Conservation (phyloP, 129 eudicot genomes). For the Chrysanthemum makinoi region DNA sequence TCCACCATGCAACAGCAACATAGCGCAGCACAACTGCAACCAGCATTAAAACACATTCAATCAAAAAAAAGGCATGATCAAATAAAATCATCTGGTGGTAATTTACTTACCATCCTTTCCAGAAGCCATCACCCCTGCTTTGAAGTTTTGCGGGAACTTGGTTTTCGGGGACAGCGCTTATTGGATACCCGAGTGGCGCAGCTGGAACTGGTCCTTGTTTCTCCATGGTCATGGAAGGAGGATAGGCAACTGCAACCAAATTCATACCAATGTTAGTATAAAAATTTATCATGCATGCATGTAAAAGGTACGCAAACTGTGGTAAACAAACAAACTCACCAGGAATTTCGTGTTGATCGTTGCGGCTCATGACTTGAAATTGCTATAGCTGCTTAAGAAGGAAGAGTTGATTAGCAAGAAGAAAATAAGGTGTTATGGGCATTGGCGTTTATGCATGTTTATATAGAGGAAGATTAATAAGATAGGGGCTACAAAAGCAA, state of each 20-base stretch:
- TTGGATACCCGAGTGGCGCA: conserved; percentile 50
- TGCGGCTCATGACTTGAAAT: conserved; percentile 30
- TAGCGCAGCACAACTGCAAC: conserved; percentile 41
- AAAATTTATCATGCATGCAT: not conserved
- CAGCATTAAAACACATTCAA: not conserved
- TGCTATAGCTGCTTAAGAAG: no score
- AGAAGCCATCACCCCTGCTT: conserved; percentile 61
- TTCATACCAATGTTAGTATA: not conserved
- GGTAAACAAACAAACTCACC: conserved; percentile 19
- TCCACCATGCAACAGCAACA: conserved; percentile 66
- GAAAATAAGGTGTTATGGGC: not conserved
- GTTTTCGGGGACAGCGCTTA: conserved; percentile 18
- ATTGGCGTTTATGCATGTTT: not conserved
- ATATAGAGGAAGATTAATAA: conserved; percentile 4
- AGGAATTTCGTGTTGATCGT: conserved; percentile 33
- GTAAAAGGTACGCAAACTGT: not conserved
- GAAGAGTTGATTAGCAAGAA: not conserved
- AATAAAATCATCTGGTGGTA: not conserved
- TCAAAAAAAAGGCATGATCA: conserved; percentile 1
- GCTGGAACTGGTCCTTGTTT: conserved; percentile 15
- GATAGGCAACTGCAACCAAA: conserved; percentile 40
- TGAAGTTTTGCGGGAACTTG: conserved; percentile 15
- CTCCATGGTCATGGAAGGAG: conserved; percentile 36
- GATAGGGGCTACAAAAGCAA: conserved; percentile 14
- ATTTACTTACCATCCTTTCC: conserved; percentile 55